phyloP scores from a whole-genome alignment of 208 protist genomes.

The Acanthamoeba lenticulata region DNA sequence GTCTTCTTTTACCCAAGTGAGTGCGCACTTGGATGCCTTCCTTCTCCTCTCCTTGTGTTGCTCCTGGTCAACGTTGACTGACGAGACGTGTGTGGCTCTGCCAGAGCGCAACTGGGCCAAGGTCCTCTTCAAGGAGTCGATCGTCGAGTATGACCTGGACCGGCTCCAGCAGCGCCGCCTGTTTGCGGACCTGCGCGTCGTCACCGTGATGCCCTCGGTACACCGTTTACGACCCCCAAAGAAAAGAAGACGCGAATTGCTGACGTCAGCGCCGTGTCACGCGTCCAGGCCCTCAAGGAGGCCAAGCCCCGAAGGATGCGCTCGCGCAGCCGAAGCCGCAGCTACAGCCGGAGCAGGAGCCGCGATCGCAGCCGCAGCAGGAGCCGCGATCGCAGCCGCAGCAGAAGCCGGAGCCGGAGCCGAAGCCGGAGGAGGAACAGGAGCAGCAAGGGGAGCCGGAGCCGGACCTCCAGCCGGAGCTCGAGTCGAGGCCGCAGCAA shows the following conservation, averaged over 20 bases:
- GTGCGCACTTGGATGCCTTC: background rate
- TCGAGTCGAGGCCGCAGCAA: background rate
- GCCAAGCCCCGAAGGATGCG: background rate
- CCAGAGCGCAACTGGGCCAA: background rate
- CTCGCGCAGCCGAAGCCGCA: background rate
- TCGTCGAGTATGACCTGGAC: background rate
- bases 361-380: background rate
- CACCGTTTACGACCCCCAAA: background rate
- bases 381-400: background rate
- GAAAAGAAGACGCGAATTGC: background rate
- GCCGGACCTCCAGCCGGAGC: no score
- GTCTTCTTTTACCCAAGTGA: background rate
- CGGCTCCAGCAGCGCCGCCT: background rate
- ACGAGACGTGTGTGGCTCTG: background rate
- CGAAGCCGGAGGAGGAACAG: background rate
- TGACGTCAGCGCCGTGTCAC: background rate
- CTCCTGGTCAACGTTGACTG: background rate
- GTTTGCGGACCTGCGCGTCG: background rate
- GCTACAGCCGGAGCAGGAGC: background rate
- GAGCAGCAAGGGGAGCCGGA: no score
- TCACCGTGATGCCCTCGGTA: no score
- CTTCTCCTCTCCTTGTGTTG: background rate
- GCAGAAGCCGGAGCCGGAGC: background rate
- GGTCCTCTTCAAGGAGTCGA: background rate
- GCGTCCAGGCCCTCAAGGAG: background rate